Evolutionary conservation across 2,329 filamentous ascomycete species (phyloP), one percentile per base, ranked within the genome.

Genomic region (Diatrype stigma): DNA sequence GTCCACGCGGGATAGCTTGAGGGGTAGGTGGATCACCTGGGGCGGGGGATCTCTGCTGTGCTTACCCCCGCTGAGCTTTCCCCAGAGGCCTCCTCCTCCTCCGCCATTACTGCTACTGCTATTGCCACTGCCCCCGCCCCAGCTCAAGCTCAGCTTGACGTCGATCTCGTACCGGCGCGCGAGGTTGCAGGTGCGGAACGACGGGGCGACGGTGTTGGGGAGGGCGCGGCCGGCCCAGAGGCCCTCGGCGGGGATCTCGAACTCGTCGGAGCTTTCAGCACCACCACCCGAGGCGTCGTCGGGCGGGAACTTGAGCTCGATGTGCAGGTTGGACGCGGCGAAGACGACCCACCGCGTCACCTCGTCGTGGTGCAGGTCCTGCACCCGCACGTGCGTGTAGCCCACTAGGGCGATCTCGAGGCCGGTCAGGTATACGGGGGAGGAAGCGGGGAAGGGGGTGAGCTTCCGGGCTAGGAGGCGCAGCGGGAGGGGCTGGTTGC

Each of bases 101-200:
- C 26, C 26, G 10, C 5, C 26, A 10, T 30, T 10, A 30, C 26
- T 70, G 19, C 76, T 75, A 54, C 73, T 68, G 40, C 32, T 49
- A 19, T 14, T 32, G 47, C 51, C 52, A 11, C 14, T 32, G 32
- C 52, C 51, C 22, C 40, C 46, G 50, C 87, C 88, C 77, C 90
- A 92, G 51, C 83, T 84, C 35, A 96, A 69, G 2, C 90, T 90
- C 7, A 96, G 74, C 52, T 85, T 84, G 38, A 96, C 73, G 69
- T 96, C 90, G 35, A 99, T 72, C 65, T 92, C 87, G 67, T 99
- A 97, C 47, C 74, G 79, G 26, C 93, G 82, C 47, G 81, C 80
- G 46, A 97, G 80, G 67, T 97, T 97, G 71, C 94, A 99, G 1
- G 91, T 90, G 46, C 84, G 77, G 65, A 99, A 99, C 0, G 85